Evolutionary conservation across 106 monocot genomes (phyloP).

Genomic region (Acanthochlamys bracteata): DNA sequence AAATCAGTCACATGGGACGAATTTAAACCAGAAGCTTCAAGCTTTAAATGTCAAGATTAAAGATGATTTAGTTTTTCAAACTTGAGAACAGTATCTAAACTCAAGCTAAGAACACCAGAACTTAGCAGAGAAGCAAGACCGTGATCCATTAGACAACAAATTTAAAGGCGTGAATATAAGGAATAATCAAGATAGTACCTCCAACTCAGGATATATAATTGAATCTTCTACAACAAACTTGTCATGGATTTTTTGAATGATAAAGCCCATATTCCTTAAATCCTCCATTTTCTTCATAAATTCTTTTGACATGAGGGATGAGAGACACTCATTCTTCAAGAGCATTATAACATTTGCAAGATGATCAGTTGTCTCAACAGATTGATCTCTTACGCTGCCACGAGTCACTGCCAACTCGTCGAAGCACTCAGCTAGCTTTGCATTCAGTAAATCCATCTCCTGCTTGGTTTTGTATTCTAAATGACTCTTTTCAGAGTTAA

Average conservation of each 20-base stretch:
- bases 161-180: too few species aligned
- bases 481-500: constrained; percentile 53
- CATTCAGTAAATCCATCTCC: constrained; percentile 48
- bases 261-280: constrained; percentile 39
- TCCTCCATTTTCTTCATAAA: constrained; percentile 35
- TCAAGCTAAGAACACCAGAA: too few species aligned
- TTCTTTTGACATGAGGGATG: constrained; percentile 40
- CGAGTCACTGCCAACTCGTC: constrained; percentile 52
- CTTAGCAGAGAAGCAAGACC: too few species aligned
- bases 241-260: constrained; percentile 56
- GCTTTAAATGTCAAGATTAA: too few species aligned
- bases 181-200: constrained; percentile 26
- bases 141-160: too few species aligned
- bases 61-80: too few species aligned
- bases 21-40: too few species aligned
- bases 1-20: too few species aligned
- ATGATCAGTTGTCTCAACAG: constrained; percentile 30
- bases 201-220: constrained; percentile 17
- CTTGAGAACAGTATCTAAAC: too few species aligned
- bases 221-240: constrained; percentile 34
- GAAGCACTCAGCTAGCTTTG: constrained; percentile 45
- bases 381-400: constrained; percentile 36
- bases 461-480: constrained; percentile 30
- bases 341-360: constrained; percentile 43
- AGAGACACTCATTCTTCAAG: constrained; percentile 41